Evolutionary conservation across 495 filamentous ascomycete genomes (phyloP), one percentile per base, ranked within the genome.

Genomic region (Daldinia vernicosa): DNA sequence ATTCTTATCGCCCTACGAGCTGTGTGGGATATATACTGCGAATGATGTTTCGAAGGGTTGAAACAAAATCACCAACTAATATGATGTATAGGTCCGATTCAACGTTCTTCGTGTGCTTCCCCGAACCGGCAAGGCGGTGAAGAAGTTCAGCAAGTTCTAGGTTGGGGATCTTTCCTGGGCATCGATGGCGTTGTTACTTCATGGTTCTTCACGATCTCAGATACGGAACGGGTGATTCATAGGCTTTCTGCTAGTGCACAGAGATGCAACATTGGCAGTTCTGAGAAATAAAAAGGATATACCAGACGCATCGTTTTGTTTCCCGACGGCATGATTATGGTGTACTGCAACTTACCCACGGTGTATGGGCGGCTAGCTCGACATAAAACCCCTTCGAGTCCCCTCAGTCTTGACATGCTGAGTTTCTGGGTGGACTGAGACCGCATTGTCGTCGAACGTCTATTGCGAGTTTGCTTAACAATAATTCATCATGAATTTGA

Each of bases 141-240:
- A 99, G 93, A 81, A 89, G 81, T 99, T 99, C 89, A 84, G 82
- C 86, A 98, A 98, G 87, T 99, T 98, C 89, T 99, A 96, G 85
- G 81, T 67, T 75, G 62, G 76, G 78, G 72, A 74, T 70, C 79
- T 82, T 76, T 71, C 76, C 80, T 79, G 78, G 82, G 82, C 82
- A 84, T 84, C 80, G 80, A 77, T 78, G 83, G 83, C 83, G 83
- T 80, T 81, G 82, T 80, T 81, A 54, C 81, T 80, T 83, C 79
- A 79, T 77, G 80, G 79, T 80, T 81, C 79, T 83, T 82, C 76
- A 80, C 71, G 76, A 80, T 81, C 75, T 79, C 77, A 82, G 80
- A 80, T 80, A 79, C 76, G 81, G 81, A 80, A 81, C 75, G 79
- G 80, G 74, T 75, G 77, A 78, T 79, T 78, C 77, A 79, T 79